Evolutionary conservation across 2,329 filamentous ascomycete genomes (phyloP), one percentile per base, ranked within the genome.

Genomic region (Zymoseptoria tritici): DNA sequence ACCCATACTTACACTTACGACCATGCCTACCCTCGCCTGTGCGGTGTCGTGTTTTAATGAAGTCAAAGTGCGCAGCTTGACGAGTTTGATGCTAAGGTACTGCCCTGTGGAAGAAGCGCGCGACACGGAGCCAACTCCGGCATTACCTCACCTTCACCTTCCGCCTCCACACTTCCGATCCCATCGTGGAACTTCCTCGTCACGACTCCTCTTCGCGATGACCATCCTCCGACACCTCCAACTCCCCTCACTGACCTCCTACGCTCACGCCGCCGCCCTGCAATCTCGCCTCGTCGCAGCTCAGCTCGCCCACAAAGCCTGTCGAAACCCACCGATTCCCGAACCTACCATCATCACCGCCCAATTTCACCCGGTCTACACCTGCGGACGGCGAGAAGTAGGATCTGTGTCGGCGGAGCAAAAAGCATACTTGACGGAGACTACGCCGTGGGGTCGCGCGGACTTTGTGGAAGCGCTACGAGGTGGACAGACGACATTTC

Each of bases 401-500:
- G 67, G 74, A 64, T 73, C 76, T 2, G 74, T 89, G 2, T 76
- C 78, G 1, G 56, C 69, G 0, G 65, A 68, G 1, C 82, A 87
- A 66, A 73, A 77, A 1, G 70, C 59, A 26, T 71, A 73, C 64
- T 67, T 80, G 36, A 68, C 75, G 52, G 64, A 70, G 31, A 60
- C 72, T 31, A 70, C 67, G 1, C 54, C 50, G 11, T 59, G 60
- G 52, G 77, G 77, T 42, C 67, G 72, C 24, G 88, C 87, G 2
- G 78, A 83, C n/a, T 84, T 94, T 67, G 75, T 84, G 51, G 81
- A 86, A 68, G 88, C 90, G 13, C 82, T 85, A n/a, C 86, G 94
- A 57, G 94, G 94, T 62, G 94, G 94, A 0, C 85, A 96, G 65
- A 92, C 90, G 0, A 97, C 94, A 2, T 97, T 96, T 77, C 94